These are phyloP conservation scores for Pachysolen tannophilus DNA, from an alignment of 805 yeast species.

Conservation along the genomic window DNA sequence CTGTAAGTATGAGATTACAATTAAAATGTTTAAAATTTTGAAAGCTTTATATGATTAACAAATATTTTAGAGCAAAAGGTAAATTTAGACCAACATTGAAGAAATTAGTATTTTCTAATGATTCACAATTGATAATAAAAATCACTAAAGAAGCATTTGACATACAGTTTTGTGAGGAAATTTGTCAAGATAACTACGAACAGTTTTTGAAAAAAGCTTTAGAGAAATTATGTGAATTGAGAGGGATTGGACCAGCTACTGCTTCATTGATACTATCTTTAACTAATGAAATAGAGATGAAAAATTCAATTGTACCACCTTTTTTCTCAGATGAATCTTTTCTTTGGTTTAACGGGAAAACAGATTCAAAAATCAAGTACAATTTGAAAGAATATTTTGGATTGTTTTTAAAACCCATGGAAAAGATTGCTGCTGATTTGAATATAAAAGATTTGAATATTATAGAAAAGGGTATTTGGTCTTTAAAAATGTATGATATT, in stretches of 20 bases:
- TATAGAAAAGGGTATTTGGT: constrained; percentile 10
- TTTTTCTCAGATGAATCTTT: constrained; percentile 44
- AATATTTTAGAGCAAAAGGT: constrained; percentile 21
- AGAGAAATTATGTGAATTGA: constrained; percentile 25
- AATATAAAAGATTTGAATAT: constrained; percentile 4
- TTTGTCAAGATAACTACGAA: background rate
- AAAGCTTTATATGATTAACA: too few species aligned
- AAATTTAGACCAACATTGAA: constrained; percentile 37
- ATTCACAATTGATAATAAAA: constrained; percentile 19
- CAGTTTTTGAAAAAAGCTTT: constrained; percentile 14
- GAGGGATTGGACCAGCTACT: constrained; percentile 46
- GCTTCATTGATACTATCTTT: constrained; percentile 35
- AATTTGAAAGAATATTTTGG: constrained; percentile 32
- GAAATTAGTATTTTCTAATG: constrained; percentile 32
- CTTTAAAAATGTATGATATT: constrained; percentile 1
- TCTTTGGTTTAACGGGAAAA: constrained; percentile 23
- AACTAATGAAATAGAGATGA: background rate
- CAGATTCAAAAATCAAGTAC: constrained; percentile 28
- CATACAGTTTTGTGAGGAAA: background rate
- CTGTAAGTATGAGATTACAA: constrained; percentile 15
- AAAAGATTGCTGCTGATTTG: constrained; percentile 1
- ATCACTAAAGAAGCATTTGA: constrained; percentile 24
- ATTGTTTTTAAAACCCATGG: constrained; percentile 20
- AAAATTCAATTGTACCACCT: constrained; percentile 25
- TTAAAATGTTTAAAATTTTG: too few species aligned